Evolutionary conservation across 2,329 filamentous ascomycete species (phyloP), one percentile per base, ranked within the genome.

Genomic region (Phialophora chinensis): DNA sequence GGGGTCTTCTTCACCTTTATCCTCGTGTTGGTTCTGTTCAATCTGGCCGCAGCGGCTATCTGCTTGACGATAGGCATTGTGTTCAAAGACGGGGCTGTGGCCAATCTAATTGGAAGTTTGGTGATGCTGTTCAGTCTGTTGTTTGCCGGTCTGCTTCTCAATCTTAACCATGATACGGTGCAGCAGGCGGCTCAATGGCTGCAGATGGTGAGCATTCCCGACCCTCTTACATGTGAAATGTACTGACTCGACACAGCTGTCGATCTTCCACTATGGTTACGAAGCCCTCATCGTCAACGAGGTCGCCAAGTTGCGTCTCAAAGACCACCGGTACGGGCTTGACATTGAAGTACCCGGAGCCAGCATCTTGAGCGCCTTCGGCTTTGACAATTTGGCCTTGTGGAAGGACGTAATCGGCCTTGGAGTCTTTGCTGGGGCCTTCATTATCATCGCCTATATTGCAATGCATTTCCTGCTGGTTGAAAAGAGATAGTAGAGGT

Each of bases 191-290:
- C 94, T 1, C 79, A 93, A 69, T 99, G 95, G 95, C 80, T 99
- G 60, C 95, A 99, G 82, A 88, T 87, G 58, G 87, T 90, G 80
- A 25, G 52, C 29, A 23, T 23, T 31, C 4, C 38, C 29, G 62
- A 25, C 38, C 52, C 29, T 5, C 7, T 8, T 14, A 14, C 23
- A 7, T 60, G 33, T 38, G 66, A 17, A 33, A 71, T 65, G 17
- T 67, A 55, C 75, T 81, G 73, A 79, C 64, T 38, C 20, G 4
- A 11, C 61, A 31, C 72, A 90, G 80, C 82, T 99, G 8, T 97
- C 93, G 1, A 99, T 99, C 69, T 99, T 99, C 85, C 95, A 99
- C 77, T 99, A 96, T 76, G 94, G 90, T 4, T 98, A 98, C 73
- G 95, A 99, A 82, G 91, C 92, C 1, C 86, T 99, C 14, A 96